These are phyloP conservation scores for Diaporthe citri DNA, from an alignment of 2,329 filamentous ascomycete species.

Conservation along the genomic window DNA sequence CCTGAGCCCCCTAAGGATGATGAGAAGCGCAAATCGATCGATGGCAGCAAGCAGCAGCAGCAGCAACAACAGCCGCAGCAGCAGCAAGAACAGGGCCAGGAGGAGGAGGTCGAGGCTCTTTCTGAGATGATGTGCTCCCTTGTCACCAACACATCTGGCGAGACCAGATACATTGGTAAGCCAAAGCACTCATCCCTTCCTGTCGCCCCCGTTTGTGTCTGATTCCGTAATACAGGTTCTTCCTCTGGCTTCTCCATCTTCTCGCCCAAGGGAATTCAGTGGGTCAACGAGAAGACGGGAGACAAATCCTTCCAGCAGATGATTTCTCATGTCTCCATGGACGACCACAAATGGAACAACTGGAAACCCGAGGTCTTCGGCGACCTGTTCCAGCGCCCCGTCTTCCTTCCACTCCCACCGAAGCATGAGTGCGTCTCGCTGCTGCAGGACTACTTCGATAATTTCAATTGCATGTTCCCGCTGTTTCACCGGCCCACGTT, in stretches of 20 bases:
- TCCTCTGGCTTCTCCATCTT: conserved; percentile 99
- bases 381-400: conserved; percentile 87
- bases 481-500: conserved; percentile 98
- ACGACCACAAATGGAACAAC: conserved; percentile 95
- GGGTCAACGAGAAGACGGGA: conserved; percentile 98
- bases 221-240: conserved; percentile 72
- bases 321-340: conserved; percentile 90
- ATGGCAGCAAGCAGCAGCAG: conserved; percentile 43
- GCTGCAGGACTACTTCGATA: conserved; percentile 94
- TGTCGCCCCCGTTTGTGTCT: conserved; percentile 31
- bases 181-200: neutral
- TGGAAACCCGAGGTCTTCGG: conserved; percentile 99
- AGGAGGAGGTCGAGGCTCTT: conserved; percentile 84
- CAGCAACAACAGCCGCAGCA: neutral
- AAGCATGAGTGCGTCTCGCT: conserved; percentile 90
- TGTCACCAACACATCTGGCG: conserved; percentile 93
- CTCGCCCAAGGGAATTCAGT: conserved; percentile 96
- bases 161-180: conserved; percentile 94
- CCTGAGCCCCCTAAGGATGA: conserved; percentile 59
- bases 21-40: conserved; percentile 52
- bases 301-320: conserved; percentile 94
- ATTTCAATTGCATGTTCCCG: conserved; percentile 99
- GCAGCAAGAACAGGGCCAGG: conserved; percentile 51
- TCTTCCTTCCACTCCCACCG: conserved; percentile 86
- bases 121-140: conserved; percentile 99